Conservation (phyloP, 306 rosid species). For the Cucurbita moschata region DNA sequence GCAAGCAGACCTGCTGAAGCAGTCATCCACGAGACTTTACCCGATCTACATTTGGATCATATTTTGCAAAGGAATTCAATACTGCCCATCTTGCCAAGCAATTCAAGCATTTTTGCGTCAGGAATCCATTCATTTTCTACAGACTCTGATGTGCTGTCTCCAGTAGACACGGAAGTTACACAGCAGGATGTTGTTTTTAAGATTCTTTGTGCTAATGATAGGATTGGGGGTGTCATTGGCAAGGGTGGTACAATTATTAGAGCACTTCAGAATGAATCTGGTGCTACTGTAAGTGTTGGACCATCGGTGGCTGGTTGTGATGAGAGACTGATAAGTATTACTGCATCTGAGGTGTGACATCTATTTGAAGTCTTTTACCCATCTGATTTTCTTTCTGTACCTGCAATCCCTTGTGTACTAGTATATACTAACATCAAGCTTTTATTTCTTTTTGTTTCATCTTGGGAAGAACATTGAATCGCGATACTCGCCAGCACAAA, state of each 20-base stretch:
- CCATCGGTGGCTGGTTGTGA: constrained; percentile 53
- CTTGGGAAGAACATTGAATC: constrained; percentile 58
- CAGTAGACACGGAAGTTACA: constrained; percentile 29
- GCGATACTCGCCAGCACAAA: constrained; percentile 80
- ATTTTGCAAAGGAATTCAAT: constrained; percentile 32
- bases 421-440: background rate
- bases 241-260: constrained; percentile 70
- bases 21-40: constrained; percentile 26
- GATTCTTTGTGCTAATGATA: constrained; percentile 68
- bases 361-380: constrained; percentile 1
- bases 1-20: constrained; percentile 46
- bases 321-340: constrained; percentile 59
- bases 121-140: constrained; percentile 42
- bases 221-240: constrained; percentile 90
- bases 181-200: constrained; percentile 60
- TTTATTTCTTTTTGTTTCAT: background rate
- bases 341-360: constrained; percentile 73
- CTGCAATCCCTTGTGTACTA: background rate
- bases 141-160: constrained; percentile 42
- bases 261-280: constrained; percentile 85
- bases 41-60: constrained; percentile 37
- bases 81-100: constrained; percentile 31
- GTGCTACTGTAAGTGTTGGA: constrained; percentile 65
- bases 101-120: constrained; percentile 39
- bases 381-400: constrained; percentile 1